Base-by-base conservation (phyloP, 495 filamentous ascomycete species). In the Penicillium mononematosum region DNA sequence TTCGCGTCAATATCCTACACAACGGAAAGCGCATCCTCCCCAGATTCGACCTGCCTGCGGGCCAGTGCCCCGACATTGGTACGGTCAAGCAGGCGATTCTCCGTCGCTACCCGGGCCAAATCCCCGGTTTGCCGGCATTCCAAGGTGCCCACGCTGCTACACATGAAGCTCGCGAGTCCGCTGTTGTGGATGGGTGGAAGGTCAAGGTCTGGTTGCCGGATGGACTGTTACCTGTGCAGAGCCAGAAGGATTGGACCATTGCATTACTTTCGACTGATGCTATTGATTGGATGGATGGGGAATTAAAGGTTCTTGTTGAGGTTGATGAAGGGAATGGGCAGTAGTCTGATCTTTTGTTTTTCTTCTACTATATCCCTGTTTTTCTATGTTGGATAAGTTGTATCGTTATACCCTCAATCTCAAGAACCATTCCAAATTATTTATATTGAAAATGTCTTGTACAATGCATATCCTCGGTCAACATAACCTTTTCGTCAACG, bases 241-340 rank as follows among this genome's bases (percentile, higher is more conserved):
- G 55, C 25, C 75, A 81, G 50, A 73, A 74, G 43, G 73, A 76
- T 19, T 82, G 79, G 80, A 69, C 64, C 2, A 65, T 77, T 42
- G 74, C 74, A 14, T 63, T 80, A 9, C 60, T 73, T 22, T 66
- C 69, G n/a, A 70, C 77, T 11, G 68, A 70, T 36, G 71, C 72
- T 12, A 69, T 72, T n/a, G 79, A 80, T 16, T 82, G 78, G 79
- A 78, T 83, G 77, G 80, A 82, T 55, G 72, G 73, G 8, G 69
- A 76, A n/a, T 58, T 81, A 55, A 75, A 65, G 50, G 71, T 81
- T 52, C 58, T 82, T 32, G 63, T 81, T 27, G 75, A 79, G n/a
- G 19, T 72, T 39, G 70, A 62, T 36, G 52, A 50, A 5, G 39
- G 45, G n/a, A 17, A 25, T n/a, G 50, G 49, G 17, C 48, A 64